Percentiles rank a stretch among this genome's conserved stretches.
Evolutionary conservation across 2,329 filamentous ascomycete genomes (phyloP).

Genomic region (Fusarium cyanostomum): DNA sequence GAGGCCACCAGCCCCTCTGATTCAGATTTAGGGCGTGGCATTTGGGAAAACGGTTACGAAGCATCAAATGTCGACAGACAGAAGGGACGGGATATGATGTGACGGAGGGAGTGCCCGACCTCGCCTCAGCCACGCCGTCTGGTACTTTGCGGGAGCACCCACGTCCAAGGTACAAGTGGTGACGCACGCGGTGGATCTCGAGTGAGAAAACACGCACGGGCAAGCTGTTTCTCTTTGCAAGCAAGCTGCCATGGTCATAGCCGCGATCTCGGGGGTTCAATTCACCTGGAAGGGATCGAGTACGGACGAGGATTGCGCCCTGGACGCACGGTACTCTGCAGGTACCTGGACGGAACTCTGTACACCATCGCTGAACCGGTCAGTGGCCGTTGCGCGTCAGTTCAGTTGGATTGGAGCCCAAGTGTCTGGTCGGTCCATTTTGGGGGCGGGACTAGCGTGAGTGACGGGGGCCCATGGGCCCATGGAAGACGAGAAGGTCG

Average conservation of each 20-base stretch:
- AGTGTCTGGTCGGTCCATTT: constrained; percentile 36
- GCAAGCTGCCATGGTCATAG: constrained; percentile 22
- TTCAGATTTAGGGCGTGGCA: constrained; percentile 37
- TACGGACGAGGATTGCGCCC: constrained; percentile 21
- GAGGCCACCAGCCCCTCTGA: constrained; percentile 33
- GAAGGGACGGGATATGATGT: constrained; percentile 16
- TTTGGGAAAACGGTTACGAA: constrained; percentile 35
- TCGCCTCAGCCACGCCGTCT: constrained; percentile 17
- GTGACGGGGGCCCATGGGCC: constrained; percentile 31
- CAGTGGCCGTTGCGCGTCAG: constrained; percentile 39
- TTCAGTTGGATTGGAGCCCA: constrained; percentile 38
- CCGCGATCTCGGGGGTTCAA: constrained; percentile 28
- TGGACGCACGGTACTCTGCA: constrained; percentile 26
- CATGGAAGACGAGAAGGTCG: constrained; percentile 19
- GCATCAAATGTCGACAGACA: constrained; percentile 32
- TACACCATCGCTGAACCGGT: constrained; percentile 23
- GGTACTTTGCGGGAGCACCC: constrained; percentile 9
- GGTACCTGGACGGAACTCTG: constrained; percentile 28
- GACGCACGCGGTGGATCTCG: constrained; percentile 28
- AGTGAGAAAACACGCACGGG: constrained; percentile 28
- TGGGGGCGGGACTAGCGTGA: constrained; percentile 33
- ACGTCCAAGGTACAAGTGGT: constrained; percentile 17
- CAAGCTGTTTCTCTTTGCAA: constrained; percentile 13
- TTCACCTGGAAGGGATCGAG: constrained; percentile 29
- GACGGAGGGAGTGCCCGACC: constrained; percentile 14